Evolutionary conservation across 805 yeast species (phyloP).

Genomic region (Tetrapisispora fleetii): DNA sequence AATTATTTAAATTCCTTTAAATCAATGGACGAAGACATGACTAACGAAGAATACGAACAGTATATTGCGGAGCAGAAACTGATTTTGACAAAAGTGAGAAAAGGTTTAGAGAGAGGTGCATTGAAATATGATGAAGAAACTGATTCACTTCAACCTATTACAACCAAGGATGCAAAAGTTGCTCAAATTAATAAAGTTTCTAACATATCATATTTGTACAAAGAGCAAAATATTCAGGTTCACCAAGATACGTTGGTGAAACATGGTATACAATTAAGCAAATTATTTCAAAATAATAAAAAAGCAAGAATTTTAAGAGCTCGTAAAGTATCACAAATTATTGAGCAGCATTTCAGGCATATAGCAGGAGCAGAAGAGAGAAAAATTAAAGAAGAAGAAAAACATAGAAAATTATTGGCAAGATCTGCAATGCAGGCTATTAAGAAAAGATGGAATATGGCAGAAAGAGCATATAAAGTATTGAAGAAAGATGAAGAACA

Average conservation of each 20-base stretch:
- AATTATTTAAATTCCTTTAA: constrained; percentile 46
- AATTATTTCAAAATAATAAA: constrained; percentile 55
- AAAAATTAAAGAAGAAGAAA: constrained; percentile 63
- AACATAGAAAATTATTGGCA: constrained; percentile 59
- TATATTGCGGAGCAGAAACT: constrained; percentile 44
- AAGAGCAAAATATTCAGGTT: constrained; percentile 35
- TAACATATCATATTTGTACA: constrained; percentile 32
- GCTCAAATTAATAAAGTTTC: constrained; percentile 37
- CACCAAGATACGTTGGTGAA: constrained; percentile 65
- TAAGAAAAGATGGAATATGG: constrained; percentile 81
- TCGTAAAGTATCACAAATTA: constrained; percentile 65
- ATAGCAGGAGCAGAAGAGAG: constrained; percentile 84
- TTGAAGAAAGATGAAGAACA: constrained; percentile 71
- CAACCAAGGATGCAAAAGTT: constrained; percentile 33
- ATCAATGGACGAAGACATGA: constrained; percentile 51
- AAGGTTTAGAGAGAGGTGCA: constrained; percentile 37
- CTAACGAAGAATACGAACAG: constrained; percentile 50
- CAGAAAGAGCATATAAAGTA: constrained; percentile 68
- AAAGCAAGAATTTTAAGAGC: constrained; percentile 57
- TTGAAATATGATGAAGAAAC: constrained; percentile 36
- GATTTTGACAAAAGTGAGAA: constrained; percentile 35
- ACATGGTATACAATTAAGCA: constrained; percentile 67
- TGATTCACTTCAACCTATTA: constrained; percentile 33
- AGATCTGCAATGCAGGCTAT: constrained; percentile 75
- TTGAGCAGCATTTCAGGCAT: constrained; percentile 80